phyloP scores from a whole-genome alignment of 306 rosid genomes.

The Canavalia ensiformis region DNA sequence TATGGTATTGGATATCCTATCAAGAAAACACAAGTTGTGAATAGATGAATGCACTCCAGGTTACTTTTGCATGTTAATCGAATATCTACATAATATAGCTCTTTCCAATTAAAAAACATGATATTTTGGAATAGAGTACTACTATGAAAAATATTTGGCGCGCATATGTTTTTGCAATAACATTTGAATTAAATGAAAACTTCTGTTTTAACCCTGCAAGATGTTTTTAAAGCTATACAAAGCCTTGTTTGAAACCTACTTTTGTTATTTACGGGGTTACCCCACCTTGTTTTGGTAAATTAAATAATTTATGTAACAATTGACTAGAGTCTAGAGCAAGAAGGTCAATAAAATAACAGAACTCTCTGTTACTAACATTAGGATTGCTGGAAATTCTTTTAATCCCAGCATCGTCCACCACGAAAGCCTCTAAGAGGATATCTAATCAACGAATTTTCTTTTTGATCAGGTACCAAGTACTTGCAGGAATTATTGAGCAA shows the following conservation, averaged over 20 bases:
- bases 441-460: conserved; percentile 20
- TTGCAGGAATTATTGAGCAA: conserved; percentile 88
- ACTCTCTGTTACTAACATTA: not conserved
- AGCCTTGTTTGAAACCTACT: not conserved
- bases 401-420: not conserved
- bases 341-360: not conserved
- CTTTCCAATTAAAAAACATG: conserved; percentile 2
- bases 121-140: not conserved
- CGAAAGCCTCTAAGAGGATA: not conserved
- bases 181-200: not conserved
- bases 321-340: not conserved
- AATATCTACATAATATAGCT: not conserved
- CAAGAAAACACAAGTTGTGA: conserved; percentile 18
- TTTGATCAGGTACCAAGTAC: conserved; percentile 73
- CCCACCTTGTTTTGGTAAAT: not conserved
- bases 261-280: not conserved
- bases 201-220: not conserved
- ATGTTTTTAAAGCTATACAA: not conserved
- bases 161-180: not conserved
- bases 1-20: conserved; percentile 30
- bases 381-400: not conserved
- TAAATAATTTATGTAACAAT: not conserved
- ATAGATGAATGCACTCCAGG: conserved; percentile 16
- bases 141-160: not conserved
- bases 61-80: not conserved